Conservation (phyloP, 169 alveolate genomes). For the Plasmodium malariae region DNA sequence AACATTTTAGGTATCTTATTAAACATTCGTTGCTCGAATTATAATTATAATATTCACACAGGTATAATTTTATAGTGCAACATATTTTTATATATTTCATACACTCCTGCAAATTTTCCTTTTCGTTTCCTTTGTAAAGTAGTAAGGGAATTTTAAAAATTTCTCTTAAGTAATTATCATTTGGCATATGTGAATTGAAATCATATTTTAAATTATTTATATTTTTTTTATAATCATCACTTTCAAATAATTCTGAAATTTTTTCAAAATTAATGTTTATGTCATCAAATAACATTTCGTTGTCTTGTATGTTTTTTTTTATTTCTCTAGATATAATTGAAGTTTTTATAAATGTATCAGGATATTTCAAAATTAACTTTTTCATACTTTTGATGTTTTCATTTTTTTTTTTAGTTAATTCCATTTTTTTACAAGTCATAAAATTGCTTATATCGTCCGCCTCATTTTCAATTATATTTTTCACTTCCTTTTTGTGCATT, state of each 20-base stretch:
- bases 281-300: slow-evolving; percentile 21
- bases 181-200: neutral
- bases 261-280: slow-evolving; percentile 28
- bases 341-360: slow-evolving; percentile 57
- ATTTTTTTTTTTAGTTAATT: slow-evolving; percentile 53
- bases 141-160: slow-evolving; percentile 69
- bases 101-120: slow-evolving; percentile 34
- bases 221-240: slow-evolving; percentile 6
- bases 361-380: slow-evolving; percentile 57
- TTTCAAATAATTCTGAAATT: slow-evolving; percentile 33
- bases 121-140: slow-evolving; percentile 38
- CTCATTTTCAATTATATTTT: slow-evolving; percentile 32
- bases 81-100: slow-evolving; percentile 41
- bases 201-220: slow-evolving; percentile 20
- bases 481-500: slow-evolving; percentile 36
- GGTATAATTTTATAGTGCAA: slow-evolving; percentile 6
- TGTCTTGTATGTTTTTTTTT: slow-evolving; percentile 37
- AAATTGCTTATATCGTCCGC: slow-evolving; percentile 55
- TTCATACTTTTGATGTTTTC: slow-evolving; percentile 69
- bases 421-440: slow-evolving; percentile 41
- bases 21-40: neutral
- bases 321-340: slow-evolving; percentile 52
- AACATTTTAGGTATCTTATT: slow-evolving; percentile 14
- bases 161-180: neutral
- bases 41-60: slow-evolving; percentile 10